Percentiles rank a stretch among this genome's conserved stretches.
Conservation (phyloP, 768 basidiomycete genomes). For the Kwoniella heveanensis region DNA sequence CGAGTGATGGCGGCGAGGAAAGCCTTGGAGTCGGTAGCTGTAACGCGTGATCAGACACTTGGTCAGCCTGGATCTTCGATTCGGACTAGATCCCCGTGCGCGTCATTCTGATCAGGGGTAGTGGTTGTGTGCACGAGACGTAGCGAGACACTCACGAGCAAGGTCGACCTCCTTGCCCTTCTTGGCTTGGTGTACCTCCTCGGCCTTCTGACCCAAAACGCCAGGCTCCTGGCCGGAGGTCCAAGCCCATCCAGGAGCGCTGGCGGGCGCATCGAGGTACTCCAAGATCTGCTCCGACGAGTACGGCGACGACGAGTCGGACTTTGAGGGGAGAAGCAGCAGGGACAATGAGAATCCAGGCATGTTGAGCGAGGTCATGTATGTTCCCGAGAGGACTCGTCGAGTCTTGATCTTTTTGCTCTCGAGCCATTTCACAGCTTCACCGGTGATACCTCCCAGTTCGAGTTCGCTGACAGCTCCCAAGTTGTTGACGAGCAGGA, state of each 20-base stretch:
- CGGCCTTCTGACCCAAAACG: constrained; percentile 26
- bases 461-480: constrained; percentile 53
- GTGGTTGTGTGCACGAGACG: too few species aligned
- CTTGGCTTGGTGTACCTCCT: constrained; percentile 22
- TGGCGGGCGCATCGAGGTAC: constrained; percentile 56
- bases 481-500: constrained; percentile 59
- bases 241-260: constrained; percentile 87
- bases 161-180: constrained; percentile 42
- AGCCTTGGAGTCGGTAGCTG: constrained; percentile 35
- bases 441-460: constrained; percentile 47
- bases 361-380: constrained; percentile 66
- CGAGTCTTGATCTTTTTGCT: constrained; percentile 60
- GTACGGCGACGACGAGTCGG: constrained; percentile 38
- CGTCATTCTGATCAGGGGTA: neutral
- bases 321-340: constrained; percentile 62
- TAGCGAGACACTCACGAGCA: constrained; percentile 30
- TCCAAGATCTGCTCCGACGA: constrained; percentile 52
- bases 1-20: constrained; percentile 44
- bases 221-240: constrained; percentile 58
- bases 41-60: too few species aligned
- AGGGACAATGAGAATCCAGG: constrained; percentile 61
- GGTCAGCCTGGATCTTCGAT: neutral
- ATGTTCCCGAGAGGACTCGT: constrained; percentile 74
- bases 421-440: constrained; percentile 48
- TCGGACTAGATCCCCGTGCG: neutral